Conservation (phyloP, 2,329 filamentous ascomycete genomes). For the Bipolaris zeicola region DNA sequence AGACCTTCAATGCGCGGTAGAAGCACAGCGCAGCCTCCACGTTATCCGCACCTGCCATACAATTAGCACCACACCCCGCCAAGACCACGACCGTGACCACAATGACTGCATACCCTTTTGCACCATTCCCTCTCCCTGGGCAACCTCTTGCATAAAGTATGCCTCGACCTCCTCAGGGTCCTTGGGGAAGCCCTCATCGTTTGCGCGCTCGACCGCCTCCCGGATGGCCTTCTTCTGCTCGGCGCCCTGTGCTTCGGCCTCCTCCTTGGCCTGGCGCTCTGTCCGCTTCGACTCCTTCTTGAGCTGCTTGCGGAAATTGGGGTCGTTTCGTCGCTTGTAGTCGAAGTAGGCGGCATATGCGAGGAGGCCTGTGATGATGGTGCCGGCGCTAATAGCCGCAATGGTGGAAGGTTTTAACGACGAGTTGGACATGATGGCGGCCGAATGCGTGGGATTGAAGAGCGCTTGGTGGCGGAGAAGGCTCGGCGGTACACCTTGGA, state of each 20-base stretch:
- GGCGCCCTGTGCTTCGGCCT: conserved; percentile 68
- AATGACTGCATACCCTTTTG: conserved; percentile 67
- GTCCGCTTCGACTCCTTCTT: conserved; percentile 78
- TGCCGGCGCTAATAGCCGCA: conserved; percentile 63
- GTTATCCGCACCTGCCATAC: conserved; percentile 63
- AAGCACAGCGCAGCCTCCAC: conserved; percentile 92
- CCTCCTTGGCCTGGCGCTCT: conserved; percentile 73
- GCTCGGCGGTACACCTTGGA: conserved; percentile 7
- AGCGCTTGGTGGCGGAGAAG: conserved; percentile 2
- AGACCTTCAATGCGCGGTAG: conserved; percentile 98
- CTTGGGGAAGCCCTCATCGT: conserved; percentile 87
- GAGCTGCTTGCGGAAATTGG: conserved; percentile 65
- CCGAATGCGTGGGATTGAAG: conserved; percentile 8
- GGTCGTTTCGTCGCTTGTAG: conserved; percentile 67
- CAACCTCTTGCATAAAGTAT: conserved; percentile 96
- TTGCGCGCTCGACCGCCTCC: conserved; percentile 75
- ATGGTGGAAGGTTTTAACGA: conserved; percentile 54
- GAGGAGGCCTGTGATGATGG: conserved; percentile 62
- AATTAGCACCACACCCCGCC: conserved; percentile 21
- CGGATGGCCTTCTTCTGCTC: conserved; percentile 77
- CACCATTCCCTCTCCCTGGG: conserved; percentile 81
- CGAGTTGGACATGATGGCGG: conserved; percentile 22
- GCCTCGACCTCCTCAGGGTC: conserved; percentile 92
- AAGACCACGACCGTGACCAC: not conserved
- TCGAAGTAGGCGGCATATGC: conserved; percentile 72